Percentiles rank a stretch among this genome's conserved stretches.
Conservation (phyloP, 176 grass and related monocot genomes). For the Oryza nivara region DNA sequence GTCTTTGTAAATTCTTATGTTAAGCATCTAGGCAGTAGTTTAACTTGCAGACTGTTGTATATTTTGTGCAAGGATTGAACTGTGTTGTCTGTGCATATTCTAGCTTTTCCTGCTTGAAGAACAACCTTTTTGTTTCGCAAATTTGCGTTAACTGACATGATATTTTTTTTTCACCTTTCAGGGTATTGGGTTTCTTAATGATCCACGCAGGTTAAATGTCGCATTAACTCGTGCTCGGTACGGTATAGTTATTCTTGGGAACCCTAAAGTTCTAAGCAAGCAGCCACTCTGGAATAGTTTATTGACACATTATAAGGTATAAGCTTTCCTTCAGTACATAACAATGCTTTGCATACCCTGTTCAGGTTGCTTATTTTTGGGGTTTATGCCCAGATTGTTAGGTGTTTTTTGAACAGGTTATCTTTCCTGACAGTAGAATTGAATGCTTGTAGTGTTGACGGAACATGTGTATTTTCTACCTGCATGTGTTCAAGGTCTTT, state of each 20-base stretch:
- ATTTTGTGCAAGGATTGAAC: background rate
- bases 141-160: background rate
- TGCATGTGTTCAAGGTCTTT: background rate
- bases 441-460: background rate
- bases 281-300: constrained; percentile 99
- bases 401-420: background rate
- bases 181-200: constrained; percentile 99
- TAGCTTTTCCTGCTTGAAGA: constrained; percentile 15
- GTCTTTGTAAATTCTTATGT: background rate
- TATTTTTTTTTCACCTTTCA: constrained; percentile 41
- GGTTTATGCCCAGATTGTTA: background rate
- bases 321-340: background rate
- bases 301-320: constrained; percentile 99
- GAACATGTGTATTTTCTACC: background rate
- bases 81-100: background rate
- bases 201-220: constrained; percentile 99
- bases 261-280: constrained; percentile 99
- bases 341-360: background rate
- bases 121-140: background rate
- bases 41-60: background rate
- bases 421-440: background rate
- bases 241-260: constrained; percentile 97
- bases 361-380: background rate
- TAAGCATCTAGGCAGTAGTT: constrained; percentile 19
- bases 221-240: constrained; percentile 95